Base-by-base conservation (phyloP, 345 rosid genomes). In the Toxicodendron radicans region DNA sequence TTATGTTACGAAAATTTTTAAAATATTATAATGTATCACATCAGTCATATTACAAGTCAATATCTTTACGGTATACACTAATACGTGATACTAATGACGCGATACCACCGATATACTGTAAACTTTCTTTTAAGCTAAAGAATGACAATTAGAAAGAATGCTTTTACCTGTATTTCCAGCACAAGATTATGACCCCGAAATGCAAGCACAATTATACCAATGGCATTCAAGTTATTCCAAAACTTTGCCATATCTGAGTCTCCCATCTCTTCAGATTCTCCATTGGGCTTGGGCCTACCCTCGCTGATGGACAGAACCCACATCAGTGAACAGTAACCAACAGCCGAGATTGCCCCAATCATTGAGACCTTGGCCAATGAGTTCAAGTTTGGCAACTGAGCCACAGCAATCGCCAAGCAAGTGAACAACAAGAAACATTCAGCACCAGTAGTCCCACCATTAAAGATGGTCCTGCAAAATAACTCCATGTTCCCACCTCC, bases 131-230 rank as follows among this genome's bases (percentile, higher is more conserved):
- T 35, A 6, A 35, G 3, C 38, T 2, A 3, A 35, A 5, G 38
- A 35, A 35, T 6, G 38, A 35, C 38, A 35, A 35, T 35, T 35
- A 2, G 38, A 35, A 35, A 0, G 5, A 23, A 16, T 27, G 12
- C 5, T 45, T 59, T 49, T 20, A 83, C 90, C 87, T 88, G 90
- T 8, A 89, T 89, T 74, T 89, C 94, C 16, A 89, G 87, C 23
- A 89, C 66, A 2, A 89, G 85, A 71, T 89, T 87, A 73, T 86
- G 91, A 2, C 94, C 94, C 57, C 87, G 78, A 46, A 87, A 89
- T 0, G 85, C 72, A 20, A 89, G 83, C 57, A 81, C 77, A 38
- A 86, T 24, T 5, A 81, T 76, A 43, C 87, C 89, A n/a, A 86
- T 23, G 7, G 90, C 90, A 77, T 80, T 82, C 71, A 82, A 9